Evolutionary conservation across 805 yeast genomes (phyloP), one percentile per base, ranked within the genome.

Genomic region (Hanseniaspora hatyaiensis): DNA sequence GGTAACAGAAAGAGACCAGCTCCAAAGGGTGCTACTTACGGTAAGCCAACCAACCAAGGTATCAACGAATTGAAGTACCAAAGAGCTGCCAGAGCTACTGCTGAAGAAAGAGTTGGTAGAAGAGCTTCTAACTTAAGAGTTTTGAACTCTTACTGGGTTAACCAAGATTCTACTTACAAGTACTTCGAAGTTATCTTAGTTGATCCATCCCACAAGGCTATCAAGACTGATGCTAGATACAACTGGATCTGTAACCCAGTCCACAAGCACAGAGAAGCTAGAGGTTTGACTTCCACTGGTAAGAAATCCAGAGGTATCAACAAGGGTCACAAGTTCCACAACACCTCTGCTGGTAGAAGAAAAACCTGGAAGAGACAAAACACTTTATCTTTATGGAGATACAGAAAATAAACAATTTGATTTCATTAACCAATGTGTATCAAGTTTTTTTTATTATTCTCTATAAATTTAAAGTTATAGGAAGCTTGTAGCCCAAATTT

Each of bases 31-130:
- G 97, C 96, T 68, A 92, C 97, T 71, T 89, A 92, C 82, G 98
- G 98, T 85, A 92, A 92, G 84, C 98, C 98, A 82, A 92, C 98
- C 78, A 92, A 92, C 94, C 95, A 86, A 78, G 98, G 98, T 85
- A 92, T 92, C 62, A 80, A 79, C 79, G 96, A 92, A 74, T 84
- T 92, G 77, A 92, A 92, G 78, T 88, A 87, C 94, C 98, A 92
- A 79, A 86, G 89, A 75, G 82, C 96, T 57, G 77, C 86, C 73
- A 86, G 95, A 75, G 78, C 95, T 64, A 88, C 96, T 65, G 98
- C 98, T 66, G 98, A 92, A 78, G 98, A 92, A 80, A 85, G 97
- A 78, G 94, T 89, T 65, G 98, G 96, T 68, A 87, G 96, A 71
- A 86, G 92, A 71, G 94, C 95, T 72, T 80, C 95, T 66, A 92